phyloP scores from a whole-genome alignment of 2,329 filamentous ascomycete species.

The Paraphaeosphaeria sporulosa region DNA sequence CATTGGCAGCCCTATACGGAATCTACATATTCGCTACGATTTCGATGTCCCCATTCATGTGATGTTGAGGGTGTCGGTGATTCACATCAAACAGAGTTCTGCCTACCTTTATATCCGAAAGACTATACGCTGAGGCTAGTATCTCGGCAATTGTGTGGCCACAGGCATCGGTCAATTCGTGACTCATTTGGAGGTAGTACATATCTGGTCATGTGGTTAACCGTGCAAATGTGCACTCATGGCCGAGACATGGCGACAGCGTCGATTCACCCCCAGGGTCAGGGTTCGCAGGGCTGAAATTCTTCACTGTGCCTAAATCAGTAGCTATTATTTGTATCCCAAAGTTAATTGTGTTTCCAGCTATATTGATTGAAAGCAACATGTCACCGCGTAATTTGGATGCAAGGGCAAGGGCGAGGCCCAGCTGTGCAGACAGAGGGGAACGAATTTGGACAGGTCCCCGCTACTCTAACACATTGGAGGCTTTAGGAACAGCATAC shows the following conservation, averaged over 20 bases:
- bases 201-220: neutral
- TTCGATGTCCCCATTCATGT: neutral
- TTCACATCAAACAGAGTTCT: neutral
- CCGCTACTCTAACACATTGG: neutral
- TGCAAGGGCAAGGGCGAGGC: neutral
- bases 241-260: neutral
- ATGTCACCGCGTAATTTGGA: neutral
- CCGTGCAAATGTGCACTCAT: neutral
- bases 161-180: neutral
- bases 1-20: neutral
- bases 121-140: neutral
- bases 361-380: neutral
- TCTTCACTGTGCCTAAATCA: neutral
- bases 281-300: neutral
- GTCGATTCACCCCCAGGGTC: neutral
- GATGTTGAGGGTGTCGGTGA: slow-evolving; percentile 1
- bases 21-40: neutral
- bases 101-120: neutral
- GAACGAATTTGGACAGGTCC: neutral
- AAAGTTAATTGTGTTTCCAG: neutral
- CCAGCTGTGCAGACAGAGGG: neutral
- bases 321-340: neutral
- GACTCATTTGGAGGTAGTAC: neutral
- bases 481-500: neutral
- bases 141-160: neutral